Conservation (phyloP, 441 rosid species). For the Erodium trifolium region DNA sequence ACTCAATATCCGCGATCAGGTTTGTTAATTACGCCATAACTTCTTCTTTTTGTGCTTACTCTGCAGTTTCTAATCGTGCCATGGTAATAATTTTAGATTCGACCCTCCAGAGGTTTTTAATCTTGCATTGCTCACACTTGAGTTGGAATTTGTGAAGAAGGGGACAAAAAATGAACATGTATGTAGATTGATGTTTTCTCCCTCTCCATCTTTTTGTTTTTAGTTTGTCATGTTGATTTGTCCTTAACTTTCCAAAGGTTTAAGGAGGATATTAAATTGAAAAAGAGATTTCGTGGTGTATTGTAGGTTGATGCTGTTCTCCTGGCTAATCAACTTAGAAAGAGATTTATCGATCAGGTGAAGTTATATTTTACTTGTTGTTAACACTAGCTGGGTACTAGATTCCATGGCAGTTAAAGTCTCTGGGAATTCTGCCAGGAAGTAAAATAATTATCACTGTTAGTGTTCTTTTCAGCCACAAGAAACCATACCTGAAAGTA, state of each 20-base stretch:
- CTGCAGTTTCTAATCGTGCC: neutral
- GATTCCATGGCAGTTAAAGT: too few species aligned
- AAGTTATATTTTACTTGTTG: neutral
- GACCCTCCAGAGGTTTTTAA: constrained; percentile 63
- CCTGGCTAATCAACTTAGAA: constrained; percentile 66
- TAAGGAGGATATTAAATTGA: constrained; percentile 3
- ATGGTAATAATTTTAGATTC: constrained; percentile 35
- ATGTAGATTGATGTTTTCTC: neutral
- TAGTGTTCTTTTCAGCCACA: too few species aligned
- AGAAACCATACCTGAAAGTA: too few species aligned
- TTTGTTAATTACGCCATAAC: constrained; percentile 14
- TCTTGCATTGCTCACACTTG: constrained; percentile 66
- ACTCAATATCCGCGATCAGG: constrained; percentile 59
- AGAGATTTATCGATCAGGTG: constrained; percentile 73
- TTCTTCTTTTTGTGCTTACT: neutral
- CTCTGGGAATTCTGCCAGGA: too few species aligned
- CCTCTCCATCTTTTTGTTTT: too few species aligned
- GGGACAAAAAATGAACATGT: constrained; percentile 86
- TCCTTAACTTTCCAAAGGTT: constrained; percentile 3
- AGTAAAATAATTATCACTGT: too few species aligned
- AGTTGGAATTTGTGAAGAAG: constrained; percentile 83
- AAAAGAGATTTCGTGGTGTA: constrained; percentile 3
- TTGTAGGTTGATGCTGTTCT: constrained; percentile 78
- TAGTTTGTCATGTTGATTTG: too few species aligned
- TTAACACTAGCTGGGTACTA: too few species aligned